A percentile compares a stretch with the other conserved stretches of the same genome.
These are phyloP conservation scores for Carex scoparia DNA, from an alignment of 176 grass and related monocot genomes.

Conservation along the genomic window DNA sequence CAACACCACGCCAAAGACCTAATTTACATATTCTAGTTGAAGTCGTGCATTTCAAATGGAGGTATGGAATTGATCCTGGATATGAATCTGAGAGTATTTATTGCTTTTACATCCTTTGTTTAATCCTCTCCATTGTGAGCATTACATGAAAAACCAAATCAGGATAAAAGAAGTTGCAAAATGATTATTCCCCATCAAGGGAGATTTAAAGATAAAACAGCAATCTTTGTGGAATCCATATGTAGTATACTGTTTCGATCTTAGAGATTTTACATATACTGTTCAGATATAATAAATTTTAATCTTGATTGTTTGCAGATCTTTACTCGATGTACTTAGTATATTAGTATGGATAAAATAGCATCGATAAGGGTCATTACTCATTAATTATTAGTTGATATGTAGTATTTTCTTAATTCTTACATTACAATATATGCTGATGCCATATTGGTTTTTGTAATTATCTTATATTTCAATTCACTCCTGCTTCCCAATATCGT, in stretches of 20 bases:
- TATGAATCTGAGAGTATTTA: neutral
- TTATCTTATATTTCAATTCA: neutral
- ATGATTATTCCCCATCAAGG: neutral
- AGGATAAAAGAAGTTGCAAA: neutral
- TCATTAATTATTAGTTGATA: neutral
- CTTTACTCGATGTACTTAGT: neutral
- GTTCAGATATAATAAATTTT: neutral
- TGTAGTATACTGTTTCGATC: no score
- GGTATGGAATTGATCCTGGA: neutral
- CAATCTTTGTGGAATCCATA: neutral
- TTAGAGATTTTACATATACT: neutral
- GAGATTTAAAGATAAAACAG: neutral
- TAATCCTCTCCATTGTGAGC: neutral
- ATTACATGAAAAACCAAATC: neutral
- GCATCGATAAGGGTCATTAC: neutral
- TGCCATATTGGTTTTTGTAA: neutral
- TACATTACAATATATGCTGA: neutral
- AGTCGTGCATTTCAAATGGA: neutral
- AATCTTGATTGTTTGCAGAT: neutral
- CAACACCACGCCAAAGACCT: no score
- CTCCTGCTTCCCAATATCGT: neutral
- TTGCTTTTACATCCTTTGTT: neutral
- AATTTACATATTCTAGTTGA: neutral
- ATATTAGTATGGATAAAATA: neutral
- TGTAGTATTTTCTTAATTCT: neutral